These are phyloP conservation scores for Solanum ahanhuiri DNA, from an alignment of 257 asterid genomes.

Conservation along the genomic window DNA sequence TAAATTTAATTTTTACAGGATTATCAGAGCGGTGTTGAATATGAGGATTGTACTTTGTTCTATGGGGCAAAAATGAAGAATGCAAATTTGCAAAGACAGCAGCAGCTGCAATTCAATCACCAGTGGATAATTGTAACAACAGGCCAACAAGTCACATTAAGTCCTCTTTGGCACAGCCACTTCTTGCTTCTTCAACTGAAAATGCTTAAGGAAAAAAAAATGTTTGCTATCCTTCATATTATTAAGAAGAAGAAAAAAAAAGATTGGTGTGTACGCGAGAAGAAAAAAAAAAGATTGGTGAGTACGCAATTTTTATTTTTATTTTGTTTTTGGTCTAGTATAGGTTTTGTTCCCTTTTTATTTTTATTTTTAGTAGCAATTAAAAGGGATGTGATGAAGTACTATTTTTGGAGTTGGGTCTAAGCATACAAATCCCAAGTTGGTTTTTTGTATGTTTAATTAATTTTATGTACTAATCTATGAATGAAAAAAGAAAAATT, in stretches of 20 bases:
- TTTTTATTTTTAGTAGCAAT: not conserved
- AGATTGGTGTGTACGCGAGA: slow-evolving; percentile 32
- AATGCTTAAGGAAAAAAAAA: not conserved
- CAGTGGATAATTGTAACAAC: slow-evolving; percentile 45
- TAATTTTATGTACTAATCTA: slow-evolving; percentile 24
- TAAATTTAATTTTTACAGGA: slow-evolving; percentile 24
- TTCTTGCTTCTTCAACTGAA: slow-evolving; percentile 50
- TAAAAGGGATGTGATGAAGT: slow-evolving; percentile 36
- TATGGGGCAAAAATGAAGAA: slow-evolving; percentile 93
- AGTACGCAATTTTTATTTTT: slow-evolving; percentile 14
- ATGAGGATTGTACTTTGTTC: slow-evolving; percentile 67
- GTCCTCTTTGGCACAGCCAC: slow-evolving; percentile 78
- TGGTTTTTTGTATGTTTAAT: slow-evolving; percentile 15
- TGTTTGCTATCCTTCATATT: slow-evolving; percentile 20
- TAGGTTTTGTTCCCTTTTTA: not conserved
- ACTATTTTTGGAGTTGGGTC: slow-evolving; percentile 26
- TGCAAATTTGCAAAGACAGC: slow-evolving; percentile 36
- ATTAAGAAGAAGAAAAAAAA: not conserved
- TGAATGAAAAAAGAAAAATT: not conserved
- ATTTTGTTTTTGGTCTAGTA: slow-evolving; percentile 9
- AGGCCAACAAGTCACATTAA: slow-evolving; percentile 35
- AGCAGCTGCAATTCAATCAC: slow-evolving; percentile 34
- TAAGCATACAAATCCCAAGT: slow-evolving; percentile 29
- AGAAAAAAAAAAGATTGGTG: slow-evolving; percentile 24
- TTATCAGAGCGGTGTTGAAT: slow-evolving; percentile 77